A percentile compares a stretch with the other conserved stretches of the same genome.
Evolutionary conservation across 1,139 yeast species (phyloP).

Genomic region (Candida sanyaensis): DNA sequence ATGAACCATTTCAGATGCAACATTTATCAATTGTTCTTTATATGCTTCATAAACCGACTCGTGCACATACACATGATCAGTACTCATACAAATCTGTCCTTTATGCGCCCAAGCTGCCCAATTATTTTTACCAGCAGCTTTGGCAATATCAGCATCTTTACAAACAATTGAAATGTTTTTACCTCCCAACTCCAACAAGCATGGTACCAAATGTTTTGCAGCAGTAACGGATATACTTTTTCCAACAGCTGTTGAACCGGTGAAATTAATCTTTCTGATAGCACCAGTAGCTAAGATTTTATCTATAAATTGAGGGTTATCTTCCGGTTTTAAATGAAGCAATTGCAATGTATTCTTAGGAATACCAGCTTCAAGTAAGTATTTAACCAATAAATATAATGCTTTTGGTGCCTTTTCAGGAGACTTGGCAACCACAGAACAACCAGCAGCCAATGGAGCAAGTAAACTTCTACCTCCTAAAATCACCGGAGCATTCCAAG

Average conservation of each 20-base stretch:
- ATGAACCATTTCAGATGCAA: slow-evolving; percentile 17
- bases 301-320: slow-evolving; percentile 25
- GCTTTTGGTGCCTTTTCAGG: slow-evolving; percentile 38
- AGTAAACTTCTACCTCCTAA: slow-evolving; percentile 37
- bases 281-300: slow-evolving; percentile 24
- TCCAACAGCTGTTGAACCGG: slow-evolving; percentile 47
- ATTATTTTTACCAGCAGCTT: slow-evolving; percentile 30
- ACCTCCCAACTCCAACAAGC: slow-evolving; percentile 46
- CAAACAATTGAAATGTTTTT: slow-evolving; percentile 38
- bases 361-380: slow-evolving; percentile 40
- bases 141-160: slow-evolving; percentile 32
- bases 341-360: slow-evolving; percentile 37
- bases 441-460: slow-evolving; percentile 53
- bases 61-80: slow-evolving; percentile 38
- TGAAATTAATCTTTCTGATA: slow-evolving; percentile 41
- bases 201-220: slow-evolving; percentile 38
- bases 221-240: slow-evolving; percentile 32
- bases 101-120: slow-evolving; percentile 42
- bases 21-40: slow-evolving; percentile 20
- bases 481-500: slow-evolving; percentile 53
- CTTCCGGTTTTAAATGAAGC: slow-evolving; percentile 31
- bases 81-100: slow-evolving; percentile 51
- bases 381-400: slow-evolving; percentile 30
- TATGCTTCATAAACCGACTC: slow-evolving; percentile 30
- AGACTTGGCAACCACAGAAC: slow-evolving; percentile 46